Evolutionary conservation across 495 filamentous ascomycete genomes (phyloP).

Genomic region (Trichoderma reesei): DNA sequence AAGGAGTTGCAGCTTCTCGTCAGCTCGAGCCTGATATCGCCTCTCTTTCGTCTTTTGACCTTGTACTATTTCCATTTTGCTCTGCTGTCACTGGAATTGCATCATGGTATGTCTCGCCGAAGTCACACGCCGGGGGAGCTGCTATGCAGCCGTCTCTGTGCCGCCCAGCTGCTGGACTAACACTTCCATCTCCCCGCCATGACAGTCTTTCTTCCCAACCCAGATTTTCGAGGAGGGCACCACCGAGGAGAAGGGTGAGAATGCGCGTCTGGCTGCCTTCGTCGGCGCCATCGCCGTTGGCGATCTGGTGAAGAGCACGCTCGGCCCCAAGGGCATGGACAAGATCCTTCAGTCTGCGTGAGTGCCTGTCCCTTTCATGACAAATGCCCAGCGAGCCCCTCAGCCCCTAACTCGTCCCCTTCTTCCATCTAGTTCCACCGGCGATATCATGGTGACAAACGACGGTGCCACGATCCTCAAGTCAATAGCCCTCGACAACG

Average conservation of each 20-base stretch:
- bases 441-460: conserved; percentile 96
- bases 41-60: background rate
- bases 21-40: conserved; percentile 6
- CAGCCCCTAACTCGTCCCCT: background rate
- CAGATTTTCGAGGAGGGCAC: conserved; percentile 98
- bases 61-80: background rate
- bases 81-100: background rate
- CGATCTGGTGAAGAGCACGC: conserved; percentile 91
- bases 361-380: background rate
- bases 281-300: conserved; percentile 97
- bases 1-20: background rate
- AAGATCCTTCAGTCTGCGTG: conserved; percentile 98
- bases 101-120: background rate
- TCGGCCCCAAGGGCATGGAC: conserved; percentile 98
- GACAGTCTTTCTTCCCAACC: conserved; percentile 63
- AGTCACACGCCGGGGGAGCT: too few relatives aligned
- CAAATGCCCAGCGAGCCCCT: conserved; percentile 24
- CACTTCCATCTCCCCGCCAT: conserved; percentile 23
- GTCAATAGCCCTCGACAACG: conserved; percentile 97
- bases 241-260: conserved; percentile 96
- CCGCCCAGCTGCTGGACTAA: background rate
- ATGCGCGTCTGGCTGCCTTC: conserved; percentile 93
- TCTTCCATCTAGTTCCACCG: conserved; percentile 59
- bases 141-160: background rate
- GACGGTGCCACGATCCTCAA: conserved; percentile 98